Conservation (phyloP, 2,329 filamentous ascomycete genomes). For the Xylariomycetidae sp. region DNA sequence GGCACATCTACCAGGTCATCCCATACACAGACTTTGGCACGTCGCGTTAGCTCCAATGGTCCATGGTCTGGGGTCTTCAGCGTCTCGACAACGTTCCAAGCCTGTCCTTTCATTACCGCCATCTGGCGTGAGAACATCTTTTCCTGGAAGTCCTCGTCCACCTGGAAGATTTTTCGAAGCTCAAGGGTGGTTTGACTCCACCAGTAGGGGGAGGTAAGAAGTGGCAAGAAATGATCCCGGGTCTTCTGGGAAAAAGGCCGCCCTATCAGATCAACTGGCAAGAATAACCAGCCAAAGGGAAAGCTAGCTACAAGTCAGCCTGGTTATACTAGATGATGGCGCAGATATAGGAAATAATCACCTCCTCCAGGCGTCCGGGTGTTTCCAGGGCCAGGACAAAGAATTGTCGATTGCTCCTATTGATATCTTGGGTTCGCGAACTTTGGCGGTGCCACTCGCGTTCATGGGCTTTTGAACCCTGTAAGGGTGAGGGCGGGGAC, state of each 20-base stretch:
- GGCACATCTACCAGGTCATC: slow-evolving; percentile 96
- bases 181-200: slow-evolving; percentile 92
- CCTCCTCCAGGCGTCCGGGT: slow-evolving; percentile 81
- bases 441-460: slow-evolving; percentile 51
- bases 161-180: slow-evolving; percentile 79
- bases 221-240: slow-evolving; percentile 88
- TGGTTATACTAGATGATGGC: not conserved
- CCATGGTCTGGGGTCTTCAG: slow-evolving; percentile 90
- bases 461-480: slow-evolving; percentile 80
- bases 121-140: slow-evolving; percentile 99
- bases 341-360: slow-evolving; percentile 16
- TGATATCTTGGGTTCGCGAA: slow-evolving; percentile 55
- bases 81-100: slow-evolving; percentile 98
- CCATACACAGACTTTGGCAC: slow-evolving; percentile 93
- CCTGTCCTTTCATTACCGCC: slow-evolving; percentile 98
- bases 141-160: slow-evolving; percentile 95
- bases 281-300: slow-evolving; percentile 96
- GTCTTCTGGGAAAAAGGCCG: slow-evolving; percentile 94
- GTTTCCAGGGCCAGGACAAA: slow-evolving; percentile 98
- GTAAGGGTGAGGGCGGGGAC: slow-evolving; percentile 60
- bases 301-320: slow-evolving; percentile 64
- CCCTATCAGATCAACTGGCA: slow-evolving; percentile 93
- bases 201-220: slow-evolving; percentile 92
- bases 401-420: slow-evolving; percentile 97
- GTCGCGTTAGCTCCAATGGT: slow-evolving; percentile 84